Base-by-base conservation (phyloP, 345 rosid genomes). In the Streptanthus diversifolius region DNA sequence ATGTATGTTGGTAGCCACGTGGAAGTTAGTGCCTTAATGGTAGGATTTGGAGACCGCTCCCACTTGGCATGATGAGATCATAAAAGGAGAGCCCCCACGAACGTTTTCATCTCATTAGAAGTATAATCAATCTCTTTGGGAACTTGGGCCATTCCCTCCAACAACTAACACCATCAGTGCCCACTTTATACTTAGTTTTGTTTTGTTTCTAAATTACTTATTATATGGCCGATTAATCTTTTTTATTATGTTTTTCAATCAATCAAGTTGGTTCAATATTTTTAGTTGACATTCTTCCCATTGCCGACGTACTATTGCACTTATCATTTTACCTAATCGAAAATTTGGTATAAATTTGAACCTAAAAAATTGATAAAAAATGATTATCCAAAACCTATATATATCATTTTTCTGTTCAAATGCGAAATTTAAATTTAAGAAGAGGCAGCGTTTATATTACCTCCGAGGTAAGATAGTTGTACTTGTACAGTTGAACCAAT, bases 141-240 rank as follows among this genome's bases (percentile, higher is more conserved):
- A 89, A 90, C 85, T 90, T 90, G 98, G 93, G 86, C 93, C 93
- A 77, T 92, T 75, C 82, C 68, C 15, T 68, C 75, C 63, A 74
- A 68, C 83, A 71, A 74, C 76, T 54, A 64, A 70, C 70, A 71
- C 47, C 81, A 77, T 72, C 82, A 74, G 32, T 25, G 11, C 56
- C 41, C 63, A 19, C 51, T 65, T 68, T 58, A 56, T 61, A 54
- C 68, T 79, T 14, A 29, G 72, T 58, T 45, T 47, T 6, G 33
- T 47, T 47, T 56, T 19, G 54, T 15, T 78, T 60, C 35, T 18
- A 32, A 13, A 29, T 71, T 56, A 18, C 30, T 29, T 47, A 70
- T 11, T 24, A 24, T 30, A 33, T 14, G 45, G n/a, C 10, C 25
- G 18, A 44, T 37, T 51, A 35, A 55, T 68, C 62, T 27, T 51